A percentile compares a stretch with the other conserved stretches of the same genome.
Evolutionary conservation across 2,329 filamentous ascomycete genomes (phyloP).

Genomic region (Epichloe aotearoae): DNA sequence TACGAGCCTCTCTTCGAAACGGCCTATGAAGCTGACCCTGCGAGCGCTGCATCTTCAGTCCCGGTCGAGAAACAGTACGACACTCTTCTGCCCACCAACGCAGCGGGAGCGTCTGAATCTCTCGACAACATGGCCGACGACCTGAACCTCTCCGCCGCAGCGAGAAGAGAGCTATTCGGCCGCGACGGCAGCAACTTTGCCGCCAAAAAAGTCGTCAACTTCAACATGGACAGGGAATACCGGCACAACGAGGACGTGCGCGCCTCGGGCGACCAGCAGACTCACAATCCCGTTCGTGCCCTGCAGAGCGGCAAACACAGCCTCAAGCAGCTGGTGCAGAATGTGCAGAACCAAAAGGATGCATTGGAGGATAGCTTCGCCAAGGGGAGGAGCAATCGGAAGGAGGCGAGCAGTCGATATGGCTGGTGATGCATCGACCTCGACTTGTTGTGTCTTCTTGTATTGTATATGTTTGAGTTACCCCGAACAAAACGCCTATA

Average conservation of each 20-base stretch:
- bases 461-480: neutral
- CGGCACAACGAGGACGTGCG: slow-evolving; percentile 67
- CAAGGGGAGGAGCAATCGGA: slow-evolving; percentile 62
- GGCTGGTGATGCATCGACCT: slow-evolving; percentile 44
- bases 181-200: slow-evolving; percentile 34
- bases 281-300: slow-evolving; percentile 75
- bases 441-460: neutral
- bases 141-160: slow-evolving; percentile 64
- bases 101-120: slow-evolving; percentile 30
- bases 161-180: slow-evolving; percentile 76
- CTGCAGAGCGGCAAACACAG: slow-evolving; percentile 75
- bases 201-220: slow-evolving; percentile 57
- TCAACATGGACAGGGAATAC: slow-evolving; percentile 84
- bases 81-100: slow-evolving; percentile 18
- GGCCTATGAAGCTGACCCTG: slow-evolving; percentile 8
- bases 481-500: neutral
- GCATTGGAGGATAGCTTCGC: slow-evolving; percentile 89
- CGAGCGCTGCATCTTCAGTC: slow-evolving; percentile 4
- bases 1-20: slow-evolving; percentile 42
- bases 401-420: slow-evolving; percentile 70
- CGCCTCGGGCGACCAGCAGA: slow-evolving; percentile 53
- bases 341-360: slow-evolving; percentile 69
- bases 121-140: slow-evolving; percentile 61
- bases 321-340: slow-evolving; percentile 74
- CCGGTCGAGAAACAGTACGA: neutral